Percentiles rank a stretch among this genome's conserved stretches.
Evolutionary conservation across 108 stramenopile genomes (phyloP).

Genomic region (Aurantiochytrium sp.): DNA sequence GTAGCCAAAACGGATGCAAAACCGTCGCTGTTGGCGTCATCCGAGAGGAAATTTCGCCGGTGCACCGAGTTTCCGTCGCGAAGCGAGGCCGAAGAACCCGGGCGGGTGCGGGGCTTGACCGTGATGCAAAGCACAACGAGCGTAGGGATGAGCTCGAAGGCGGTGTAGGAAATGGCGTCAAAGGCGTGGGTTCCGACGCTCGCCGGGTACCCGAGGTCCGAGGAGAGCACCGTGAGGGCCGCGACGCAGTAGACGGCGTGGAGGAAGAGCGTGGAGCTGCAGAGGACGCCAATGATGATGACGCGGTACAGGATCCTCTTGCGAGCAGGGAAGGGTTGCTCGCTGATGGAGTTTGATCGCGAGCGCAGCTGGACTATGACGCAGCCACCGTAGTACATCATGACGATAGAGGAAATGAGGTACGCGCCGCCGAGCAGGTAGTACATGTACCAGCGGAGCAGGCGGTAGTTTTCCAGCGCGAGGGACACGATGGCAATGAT

Average conservation of each 20-base stretch:
- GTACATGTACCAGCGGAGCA: neutral
- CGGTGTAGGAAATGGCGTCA: neutral
- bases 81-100: too few species aligned
- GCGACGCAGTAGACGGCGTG: neutral
- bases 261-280: neutral
- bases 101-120: neutral
- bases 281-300: neutral
- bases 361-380: neutral
- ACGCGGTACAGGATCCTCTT: neutral
- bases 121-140: neutral
- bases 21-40: neutral
- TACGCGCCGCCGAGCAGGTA: neutral
- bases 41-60: neutral
- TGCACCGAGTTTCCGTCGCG: too few species aligned
- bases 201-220: neutral
- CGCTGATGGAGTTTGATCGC: neutral
- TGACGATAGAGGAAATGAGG: neutral
- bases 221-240: neutral
- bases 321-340: neutral
- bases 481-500: neutral
- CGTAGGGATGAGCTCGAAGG: neutral
- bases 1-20: neutral
- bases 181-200: neutral
- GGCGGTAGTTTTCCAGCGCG: neutral
- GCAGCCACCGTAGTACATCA: neutral